A percentile compares a stretch with the other conserved stretches of the same genome.
Conservation (phyloP, 768 basidiomycete species). For the Lactarius tabidus region DNA sequence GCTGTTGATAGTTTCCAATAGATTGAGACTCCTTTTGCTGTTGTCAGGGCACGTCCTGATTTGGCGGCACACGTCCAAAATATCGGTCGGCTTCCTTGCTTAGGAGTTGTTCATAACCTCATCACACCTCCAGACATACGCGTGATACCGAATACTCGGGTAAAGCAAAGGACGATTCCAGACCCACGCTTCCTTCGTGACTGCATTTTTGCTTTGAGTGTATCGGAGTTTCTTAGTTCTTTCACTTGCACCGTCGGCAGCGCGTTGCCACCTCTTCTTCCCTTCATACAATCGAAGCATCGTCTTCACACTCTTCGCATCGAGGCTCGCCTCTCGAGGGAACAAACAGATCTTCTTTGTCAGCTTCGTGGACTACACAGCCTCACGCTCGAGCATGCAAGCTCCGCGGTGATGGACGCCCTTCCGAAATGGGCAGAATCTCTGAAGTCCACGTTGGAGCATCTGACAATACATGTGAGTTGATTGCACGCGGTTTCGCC, state of each 20-base stretch:
- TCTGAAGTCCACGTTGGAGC: constrained; percentile 44
- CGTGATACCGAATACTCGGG: constrained; percentile 40
- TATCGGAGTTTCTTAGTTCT: constrained; percentile 49
- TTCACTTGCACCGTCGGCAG: constrained; percentile 51
- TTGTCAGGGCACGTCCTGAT: constrained; percentile 48
- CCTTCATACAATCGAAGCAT: constrained; percentile 41
- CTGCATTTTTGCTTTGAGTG: constrained; percentile 43
- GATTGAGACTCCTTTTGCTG: constrained; percentile 58
- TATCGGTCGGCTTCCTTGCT: constrained; percentile 43
- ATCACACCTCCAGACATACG: constrained; percentile 43
- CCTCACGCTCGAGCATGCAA: constrained; percentile 55
- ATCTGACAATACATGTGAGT: constrained; percentile 59
- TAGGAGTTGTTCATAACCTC: constrained; percentile 12
- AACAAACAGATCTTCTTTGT: constrained; percentile 45
- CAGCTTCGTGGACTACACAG: constrained; percentile 39
- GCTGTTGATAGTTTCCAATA: constrained; percentile 23
- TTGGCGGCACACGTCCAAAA: constrained; percentile 55
- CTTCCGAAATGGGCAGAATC: constrained; percentile 53
- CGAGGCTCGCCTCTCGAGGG: constrained; percentile 48
- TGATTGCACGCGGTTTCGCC: background rate
- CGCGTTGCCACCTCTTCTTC: constrained; percentile 49
- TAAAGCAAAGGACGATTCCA: constrained; percentile 24
- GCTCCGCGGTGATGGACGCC: constrained; percentile 56
- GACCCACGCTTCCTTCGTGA: constrained; percentile 51
- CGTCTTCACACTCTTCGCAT: constrained; percentile 47